Evolutionary conservation across 352 stramenopile species (phyloP), one percentile per base, ranked within the genome.

Genomic region (Phytophthora citrophthora): DNA sequence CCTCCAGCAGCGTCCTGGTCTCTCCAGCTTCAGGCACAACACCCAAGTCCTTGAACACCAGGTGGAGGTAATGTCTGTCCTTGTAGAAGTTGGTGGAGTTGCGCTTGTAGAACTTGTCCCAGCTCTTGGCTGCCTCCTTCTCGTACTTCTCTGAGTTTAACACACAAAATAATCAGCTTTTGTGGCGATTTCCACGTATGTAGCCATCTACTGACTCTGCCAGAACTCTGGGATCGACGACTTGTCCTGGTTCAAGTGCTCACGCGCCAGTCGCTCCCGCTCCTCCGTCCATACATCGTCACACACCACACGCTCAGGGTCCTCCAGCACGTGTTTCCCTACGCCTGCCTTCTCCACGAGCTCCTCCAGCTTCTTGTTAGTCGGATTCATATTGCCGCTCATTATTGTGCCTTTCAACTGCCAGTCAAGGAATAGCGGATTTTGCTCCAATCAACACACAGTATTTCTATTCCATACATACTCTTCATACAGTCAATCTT

Each of bases 11-110:
- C 65, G 69, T 83, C 63, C 79, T 85, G 15, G 65, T 81, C 56
- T 88, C 43, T 8, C 73, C 73, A 0, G 50, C 36, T 46, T 90
- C 77, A 0, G 83, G 75, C 3, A 77, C 61, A 1, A 77, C 57
- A 24, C 93, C 85, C 10, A 98, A 76, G 29, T 97, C 79, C 10
- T 92, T 71, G 74, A 98, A 98, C 2, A 95, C 88, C 20, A 97
- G 72, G 56, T 98, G 81, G 36, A 98, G 72, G 57, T 98, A 98
- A 72, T 98, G 94, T 48, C 83, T 81, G 81, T 98, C 93, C 72
- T 98, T 98, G 79, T 98, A 98, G 72, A 98, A 98, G 56, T 97
- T 97, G 51, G 82, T 97, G 44, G 83, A 80, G 76, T 98, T 97
- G 50, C 89, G 81, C 49, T 94, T 88, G 76, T 98, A 98, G 73